Evolutionary conservation across 78 protist species (phyloP), one percentile per base, ranked within the genome.

Genomic region (Tieghemostelium lacteum): DNA sequence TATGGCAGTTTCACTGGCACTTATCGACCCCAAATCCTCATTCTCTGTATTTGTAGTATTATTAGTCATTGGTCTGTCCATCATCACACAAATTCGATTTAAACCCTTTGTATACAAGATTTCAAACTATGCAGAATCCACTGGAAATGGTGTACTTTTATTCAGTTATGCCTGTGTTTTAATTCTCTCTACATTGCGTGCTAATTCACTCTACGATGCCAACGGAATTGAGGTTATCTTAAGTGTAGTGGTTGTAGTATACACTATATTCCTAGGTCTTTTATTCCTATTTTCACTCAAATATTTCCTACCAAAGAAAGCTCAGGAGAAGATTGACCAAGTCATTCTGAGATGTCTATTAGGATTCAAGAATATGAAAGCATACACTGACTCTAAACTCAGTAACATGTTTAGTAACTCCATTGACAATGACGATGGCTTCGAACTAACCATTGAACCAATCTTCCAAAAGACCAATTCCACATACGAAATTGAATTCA

Each of bases 1-100:
- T 28, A 69, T 83, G 91, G 91, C 91, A 3, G 91, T 83, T 5
- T 69, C 78, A 2, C 54, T 83, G 39, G 91, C 91, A 8, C 31
- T 83, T 0, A 83, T 83, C 28, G 72, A 83, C 45, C 91, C 91
- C 12, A 83, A 83, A 33, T 58, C 73, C 7, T 83, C 91, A 20
- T 83, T 83, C 33, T 54, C 70, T 37, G 66, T 83, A 12, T 83
- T 83, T 45, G 78, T 83, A 0, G 91, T 83, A 33, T 57, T 83
- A 4, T 16, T 83, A 3, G 91, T 83, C 12, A 83, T 83, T 69
- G 91, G 91, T 3, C 42, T 70, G 3, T 58, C 73, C 1, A 83
- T 83, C 26, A 83, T 83, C 34, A 39, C 71, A 24, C 91, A 83
- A 42, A 29, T 69, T 2, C 39, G 37, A 5, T 52, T 69, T 14